These are phyloP conservation scores for Flammula alnicola DNA, from an alignment of 1,284 basidiomycete genomes.

Conservation along the genomic window DNA sequence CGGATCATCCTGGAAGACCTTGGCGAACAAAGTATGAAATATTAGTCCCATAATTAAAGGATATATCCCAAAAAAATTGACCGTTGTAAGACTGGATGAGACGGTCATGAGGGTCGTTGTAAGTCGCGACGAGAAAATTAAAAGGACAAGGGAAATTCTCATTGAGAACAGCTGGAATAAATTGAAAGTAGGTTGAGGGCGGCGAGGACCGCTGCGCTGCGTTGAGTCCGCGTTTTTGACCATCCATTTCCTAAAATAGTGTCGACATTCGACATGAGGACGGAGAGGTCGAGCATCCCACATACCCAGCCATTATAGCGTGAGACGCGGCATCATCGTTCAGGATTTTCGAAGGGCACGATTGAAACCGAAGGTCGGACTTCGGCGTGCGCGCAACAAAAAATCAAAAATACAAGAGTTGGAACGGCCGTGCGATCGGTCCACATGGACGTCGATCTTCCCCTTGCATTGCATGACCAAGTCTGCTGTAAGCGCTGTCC, in stretches of 20 bases:
- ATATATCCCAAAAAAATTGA: constrained; percentile 5
- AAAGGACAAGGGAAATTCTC: not conserved
- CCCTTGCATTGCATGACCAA: no score
- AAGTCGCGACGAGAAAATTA: not conserved
- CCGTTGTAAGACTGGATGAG: constrained; percentile 16
- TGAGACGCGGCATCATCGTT: no score
- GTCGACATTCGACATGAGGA: not conserved
- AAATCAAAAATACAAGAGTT: no score
- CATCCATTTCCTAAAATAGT: not conserved
- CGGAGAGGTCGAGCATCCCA: not conserved
- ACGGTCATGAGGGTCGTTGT: constrained; percentile 16
- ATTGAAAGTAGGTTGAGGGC: constrained; percentile 4
- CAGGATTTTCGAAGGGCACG: no score
- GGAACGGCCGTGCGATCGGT: no score
- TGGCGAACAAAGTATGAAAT: not conserved
- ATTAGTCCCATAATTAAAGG: not conserved
- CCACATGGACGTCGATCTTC: no score
- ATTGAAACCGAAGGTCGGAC: no score
- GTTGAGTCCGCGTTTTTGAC: constrained; percentile 19
- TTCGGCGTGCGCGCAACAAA: no score
- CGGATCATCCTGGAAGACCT: constrained; percentile 17
- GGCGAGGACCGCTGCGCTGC: constrained; percentile 18
- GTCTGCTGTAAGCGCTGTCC: no score
- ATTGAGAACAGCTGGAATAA: not conserved
- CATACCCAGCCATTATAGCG: no score